phyloP scores from a whole-genome alignment of 1,284 basidiomycete species.

The Trichosporon inkin region DNA sequence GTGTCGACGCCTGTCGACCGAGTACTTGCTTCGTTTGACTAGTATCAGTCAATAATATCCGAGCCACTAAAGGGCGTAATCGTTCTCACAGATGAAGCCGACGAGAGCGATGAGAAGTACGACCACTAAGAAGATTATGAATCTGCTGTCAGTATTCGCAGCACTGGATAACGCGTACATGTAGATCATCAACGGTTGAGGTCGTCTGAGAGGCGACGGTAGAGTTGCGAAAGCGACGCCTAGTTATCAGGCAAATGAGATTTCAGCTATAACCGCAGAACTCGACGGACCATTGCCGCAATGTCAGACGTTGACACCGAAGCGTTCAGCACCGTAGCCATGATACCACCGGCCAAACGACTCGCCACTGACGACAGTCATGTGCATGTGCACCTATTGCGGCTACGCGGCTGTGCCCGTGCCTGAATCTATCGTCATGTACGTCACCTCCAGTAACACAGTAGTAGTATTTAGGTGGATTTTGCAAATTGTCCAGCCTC shows the following conservation, averaged over 20 bases:
- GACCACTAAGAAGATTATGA: not conserved
- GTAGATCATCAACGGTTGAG: not conserved
- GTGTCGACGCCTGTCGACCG: not conserved
- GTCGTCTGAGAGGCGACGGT: not conserved
- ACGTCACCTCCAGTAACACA: too few species aligned
- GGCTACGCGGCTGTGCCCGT: too few species aligned
- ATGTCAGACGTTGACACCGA: too few species aligned
- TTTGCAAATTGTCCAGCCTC: too few species aligned
- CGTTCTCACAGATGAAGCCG: not conserved
- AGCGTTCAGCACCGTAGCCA: too few species aligned
- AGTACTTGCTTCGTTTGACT: slow-evolving; percentile 4
- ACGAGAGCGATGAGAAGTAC: not conserved
- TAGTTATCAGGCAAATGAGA: not conserved
- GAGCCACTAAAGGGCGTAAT: not conserved
- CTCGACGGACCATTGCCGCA: too few species aligned
- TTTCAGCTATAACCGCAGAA: too few species aligned
- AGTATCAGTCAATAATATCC: not conserved
- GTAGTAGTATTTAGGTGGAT: too few species aligned
- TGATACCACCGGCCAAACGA: too few species aligned
- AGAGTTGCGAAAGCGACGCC: not conserved
- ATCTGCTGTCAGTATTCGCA: not conserved
- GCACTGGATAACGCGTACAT: not conserved
- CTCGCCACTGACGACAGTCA: too few species aligned
- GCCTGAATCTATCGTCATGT: too few species aligned
- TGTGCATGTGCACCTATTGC: too few species aligned